Conservation (phyloP, 129 eudicot species). For the Centrapalus pauciflorus region DNA sequence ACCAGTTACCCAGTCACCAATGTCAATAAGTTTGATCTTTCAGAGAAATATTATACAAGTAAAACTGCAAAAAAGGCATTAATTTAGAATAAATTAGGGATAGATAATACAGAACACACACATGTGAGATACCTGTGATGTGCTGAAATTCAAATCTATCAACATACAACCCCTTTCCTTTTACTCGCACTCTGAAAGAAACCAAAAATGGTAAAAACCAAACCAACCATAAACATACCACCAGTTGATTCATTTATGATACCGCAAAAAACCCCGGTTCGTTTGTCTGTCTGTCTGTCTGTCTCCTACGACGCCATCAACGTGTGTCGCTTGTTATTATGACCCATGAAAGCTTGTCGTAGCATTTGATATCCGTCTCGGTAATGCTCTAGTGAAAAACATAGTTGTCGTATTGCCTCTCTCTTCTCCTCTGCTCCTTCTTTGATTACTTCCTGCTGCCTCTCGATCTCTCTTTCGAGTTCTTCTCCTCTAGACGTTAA, state of each 20-base stretch:
- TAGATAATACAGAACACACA: no score
- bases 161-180: background rate
- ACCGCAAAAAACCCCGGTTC: background rate
- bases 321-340: conserved; percentile 43
- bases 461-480: conserved; percentile 46
- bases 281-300: background rate
- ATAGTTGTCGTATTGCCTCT: conserved; percentile 82
- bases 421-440: conserved; percentile 89
- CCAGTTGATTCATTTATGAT: background rate
- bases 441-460: conserved; percentile 33
- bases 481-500: conserved; percentile 36
- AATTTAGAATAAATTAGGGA: no score
- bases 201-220: background rate
- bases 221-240: background rate
- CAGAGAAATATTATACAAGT: no score
- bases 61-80: no score
- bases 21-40: no score
- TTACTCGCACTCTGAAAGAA: background rate
- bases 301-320: conserved; percentile 25
- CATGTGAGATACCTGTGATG: no score
- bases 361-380: conserved; percentile 60
- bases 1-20: no score
- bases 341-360: conserved; percentile 49
- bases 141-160: no score
- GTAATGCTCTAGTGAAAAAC: conserved; percentile 81